phyloP scores from a whole-genome alignment of 2,329 filamentous ascomycete genomes.

The Tolypocladium tundrense region DNA sequence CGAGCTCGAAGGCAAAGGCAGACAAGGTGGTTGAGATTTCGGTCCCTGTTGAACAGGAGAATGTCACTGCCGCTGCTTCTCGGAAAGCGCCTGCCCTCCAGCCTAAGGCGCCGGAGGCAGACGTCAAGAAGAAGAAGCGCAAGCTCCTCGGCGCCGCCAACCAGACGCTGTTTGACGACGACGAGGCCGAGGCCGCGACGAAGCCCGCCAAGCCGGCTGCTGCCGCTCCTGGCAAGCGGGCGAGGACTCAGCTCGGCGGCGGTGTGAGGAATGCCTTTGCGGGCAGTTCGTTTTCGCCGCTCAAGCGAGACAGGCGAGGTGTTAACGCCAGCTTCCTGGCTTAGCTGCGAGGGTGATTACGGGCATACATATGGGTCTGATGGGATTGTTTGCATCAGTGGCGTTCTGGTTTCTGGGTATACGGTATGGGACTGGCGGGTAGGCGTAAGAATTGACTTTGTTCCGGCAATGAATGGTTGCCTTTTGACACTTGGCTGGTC shows the following conservation, averaged over 20 bases:
- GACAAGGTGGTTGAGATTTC: conserved; percentile 31
- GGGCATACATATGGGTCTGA: neutral
- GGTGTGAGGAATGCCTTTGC: conserved; percentile 36
- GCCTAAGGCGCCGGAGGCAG: conserved; percentile 16
- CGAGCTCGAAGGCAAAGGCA: conserved; percentile 22
- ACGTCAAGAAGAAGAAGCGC: conserved; percentile 58
- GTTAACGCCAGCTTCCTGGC: conserved; percentile 51
- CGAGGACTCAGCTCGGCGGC: conserved; percentile 9
- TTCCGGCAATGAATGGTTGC: neutral
- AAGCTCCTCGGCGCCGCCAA: conserved; percentile 55
- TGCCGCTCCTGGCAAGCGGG: conserved; percentile 1
- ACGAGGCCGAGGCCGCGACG: conserved; percentile 34
- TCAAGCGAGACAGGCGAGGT: conserved; percentile 60
- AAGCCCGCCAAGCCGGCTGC: conserved; percentile 17
- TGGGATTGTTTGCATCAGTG: neutral
- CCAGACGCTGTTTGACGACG: conserved; percentile 62
- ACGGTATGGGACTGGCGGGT: neutral
- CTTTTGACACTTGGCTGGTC: neutral
- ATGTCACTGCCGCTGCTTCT: conserved; percentile 5
- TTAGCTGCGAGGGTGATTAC: conserved; percentile 11
- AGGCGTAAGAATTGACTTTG: neutral
- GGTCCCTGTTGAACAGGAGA: conserved; percentile 19
- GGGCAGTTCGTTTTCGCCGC: conserved; percentile 52
- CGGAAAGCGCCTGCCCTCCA: conserved; percentile 8
- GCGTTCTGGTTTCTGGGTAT: neutral